A percentile compares a stretch with the other conserved stretches of the same genome.
Evolutionary conservation across 805 yeast genomes (phyloP).

Genomic region (Myxozyma vanderwaltii): DNA sequence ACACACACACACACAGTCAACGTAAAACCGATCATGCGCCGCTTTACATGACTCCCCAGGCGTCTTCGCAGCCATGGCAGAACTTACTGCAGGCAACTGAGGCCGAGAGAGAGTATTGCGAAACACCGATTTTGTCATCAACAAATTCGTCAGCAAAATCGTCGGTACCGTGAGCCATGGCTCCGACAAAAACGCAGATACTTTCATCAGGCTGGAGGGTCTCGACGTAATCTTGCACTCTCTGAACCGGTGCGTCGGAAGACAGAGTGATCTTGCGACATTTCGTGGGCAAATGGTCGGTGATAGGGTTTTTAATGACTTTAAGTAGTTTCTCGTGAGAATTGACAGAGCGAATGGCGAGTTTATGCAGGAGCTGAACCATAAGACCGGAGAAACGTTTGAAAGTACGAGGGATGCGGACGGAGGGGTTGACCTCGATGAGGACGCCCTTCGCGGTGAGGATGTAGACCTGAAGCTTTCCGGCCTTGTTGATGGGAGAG

Average conservation of each 20-base stretch:
- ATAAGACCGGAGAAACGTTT: conserved; percentile 96
- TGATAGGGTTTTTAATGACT: conserved; percentile 95
- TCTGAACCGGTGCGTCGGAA: conserved; percentile 80
- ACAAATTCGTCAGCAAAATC: conserved; percentile 96
- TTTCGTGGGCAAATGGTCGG: conserved; percentile 94
- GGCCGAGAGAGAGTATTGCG: conserved; percentile 93
- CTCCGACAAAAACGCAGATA: conserved; percentile 97
- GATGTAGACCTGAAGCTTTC: conserved; percentile 92
- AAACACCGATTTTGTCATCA: conserved; percentile 93
- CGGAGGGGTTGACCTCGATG: conserved; percentile 93
- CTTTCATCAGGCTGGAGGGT: conserved; percentile 86
- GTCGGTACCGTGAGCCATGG: conserved; percentile 98
- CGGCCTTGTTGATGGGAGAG: conserved; percentile 98
- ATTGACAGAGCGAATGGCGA: conserved; percentile 90
- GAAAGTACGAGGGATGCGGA: conserved; percentile 96
- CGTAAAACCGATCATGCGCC: too few species aligned
- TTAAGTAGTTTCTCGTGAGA: conserved; percentile 91
- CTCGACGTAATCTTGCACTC: conserved; percentile 84
- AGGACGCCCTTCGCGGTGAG: conserved; percentile 94
- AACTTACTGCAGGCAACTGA: conserved; percentile 97
- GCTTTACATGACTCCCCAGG: conserved; percentile 76
- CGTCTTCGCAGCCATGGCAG: conserved; percentile 98
- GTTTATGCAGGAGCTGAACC: conserved; percentile 93
- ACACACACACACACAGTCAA: too few species aligned
- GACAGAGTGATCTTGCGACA: conserved; percentile 92